Conservation (phyloP, 768 basidiomycete species). For the Brasilioporus rufonigricans region DNA sequence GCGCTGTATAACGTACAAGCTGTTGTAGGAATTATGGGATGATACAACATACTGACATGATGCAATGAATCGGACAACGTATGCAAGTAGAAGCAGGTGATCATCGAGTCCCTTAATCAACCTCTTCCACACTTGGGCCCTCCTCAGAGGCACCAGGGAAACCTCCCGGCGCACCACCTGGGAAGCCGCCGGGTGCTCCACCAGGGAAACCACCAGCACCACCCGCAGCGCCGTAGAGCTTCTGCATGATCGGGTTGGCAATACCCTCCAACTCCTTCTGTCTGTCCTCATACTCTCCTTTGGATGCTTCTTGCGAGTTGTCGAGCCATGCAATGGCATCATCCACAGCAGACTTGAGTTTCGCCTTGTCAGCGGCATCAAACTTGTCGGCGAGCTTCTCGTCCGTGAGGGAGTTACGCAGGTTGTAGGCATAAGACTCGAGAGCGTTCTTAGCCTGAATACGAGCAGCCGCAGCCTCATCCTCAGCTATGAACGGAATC, state of each 20-base stretch:
- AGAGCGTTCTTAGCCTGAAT: constrained; percentile 88
- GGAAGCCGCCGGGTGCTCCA: constrained; percentile 51
- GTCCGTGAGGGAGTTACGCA: constrained; percentile 84
- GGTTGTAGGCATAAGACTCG: constrained; percentile 94
- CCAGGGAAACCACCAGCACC: constrained; percentile 50
- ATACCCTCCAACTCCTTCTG: constrained; percentile 90
- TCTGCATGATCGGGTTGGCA: constrained; percentile 74
- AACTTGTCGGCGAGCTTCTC: constrained; percentile 88
- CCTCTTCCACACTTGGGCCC: constrained; percentile 90
- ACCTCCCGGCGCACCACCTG: constrained; percentile 66
- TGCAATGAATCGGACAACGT: constrained; percentile 25
- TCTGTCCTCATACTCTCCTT: constrained; percentile 90
- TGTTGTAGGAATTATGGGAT: constrained; percentile 27
- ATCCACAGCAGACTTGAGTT: constrained; percentile 77
- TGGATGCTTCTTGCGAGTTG: constrained; percentile 81
- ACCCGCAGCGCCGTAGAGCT: constrained; percentile 63
- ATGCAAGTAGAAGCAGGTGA: constrained; percentile 19
- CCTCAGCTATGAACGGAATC: constrained; percentile 55
- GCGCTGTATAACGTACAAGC: constrained; percentile 31
- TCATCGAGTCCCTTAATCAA: constrained; percentile 50
- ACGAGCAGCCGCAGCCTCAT: constrained; percentile 80
- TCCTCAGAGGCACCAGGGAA: constrained; percentile 72
- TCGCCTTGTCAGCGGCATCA: constrained; percentile 79
- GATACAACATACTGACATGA: constrained; percentile 31
- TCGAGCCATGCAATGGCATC: constrained; percentile 88